Percentiles rank a stretch among this genome's conserved stretches.
These are phyloP conservation scores for Sporothrix variecibatus DNA, from an alignment of 2,329 filamentous ascomycete genomes.

Conservation along the genomic window DNA sequence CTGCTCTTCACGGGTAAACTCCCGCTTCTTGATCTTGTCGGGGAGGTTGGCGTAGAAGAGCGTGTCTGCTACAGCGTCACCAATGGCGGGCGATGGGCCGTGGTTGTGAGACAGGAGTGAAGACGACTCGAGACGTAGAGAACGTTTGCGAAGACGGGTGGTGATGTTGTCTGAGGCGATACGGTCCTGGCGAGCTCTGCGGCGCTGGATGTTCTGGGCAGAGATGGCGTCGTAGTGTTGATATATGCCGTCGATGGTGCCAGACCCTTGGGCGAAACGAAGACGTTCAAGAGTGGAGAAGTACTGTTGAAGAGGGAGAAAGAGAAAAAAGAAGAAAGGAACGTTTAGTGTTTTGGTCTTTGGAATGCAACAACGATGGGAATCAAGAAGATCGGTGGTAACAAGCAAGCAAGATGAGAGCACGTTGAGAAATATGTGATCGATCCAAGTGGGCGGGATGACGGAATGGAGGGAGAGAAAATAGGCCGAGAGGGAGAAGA, in stretches of 20 bases:
- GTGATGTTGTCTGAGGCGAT: constrained; percentile 38
- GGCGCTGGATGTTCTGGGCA: constrained; percentile 36
- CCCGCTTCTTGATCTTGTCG: constrained; percentile 69
- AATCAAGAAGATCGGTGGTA: neutral
- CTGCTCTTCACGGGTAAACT: constrained; percentile 73
- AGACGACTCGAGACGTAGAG: constrained; percentile 28
- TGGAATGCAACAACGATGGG: constrained; percentile 6
- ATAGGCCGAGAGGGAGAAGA: constrained; percentile 12
- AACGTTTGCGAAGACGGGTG: constrained; percentile 38
- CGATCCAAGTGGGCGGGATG: neutral
- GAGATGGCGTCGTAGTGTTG: constrained; percentile 43
- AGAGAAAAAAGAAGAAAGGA: neutral
- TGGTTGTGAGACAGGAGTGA: neutral
- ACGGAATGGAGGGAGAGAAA: constrained; percentile 23
- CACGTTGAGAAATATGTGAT: neutral
- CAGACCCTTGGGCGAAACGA: constrained; percentile 57
- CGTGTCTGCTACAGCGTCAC: constrained; percentile 50
- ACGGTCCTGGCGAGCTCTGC: constrained; percentile 36
- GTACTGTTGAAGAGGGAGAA: constrained; percentile 53
- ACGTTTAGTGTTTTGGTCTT: constrained; percentile 30
- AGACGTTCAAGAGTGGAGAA: constrained; percentile 73
- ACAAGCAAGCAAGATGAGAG: neutral
- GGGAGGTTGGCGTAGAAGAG: constrained; percentile 71
- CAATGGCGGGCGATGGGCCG: constrained; percentile 22
- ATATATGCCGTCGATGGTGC: constrained; percentile 40